A percentile compares a stretch with the other conserved stretches of the same genome.
phyloP scores from a whole-genome alignment of 1,284 basidiomycete species.

The Melampsora larici-populina region DNA sequence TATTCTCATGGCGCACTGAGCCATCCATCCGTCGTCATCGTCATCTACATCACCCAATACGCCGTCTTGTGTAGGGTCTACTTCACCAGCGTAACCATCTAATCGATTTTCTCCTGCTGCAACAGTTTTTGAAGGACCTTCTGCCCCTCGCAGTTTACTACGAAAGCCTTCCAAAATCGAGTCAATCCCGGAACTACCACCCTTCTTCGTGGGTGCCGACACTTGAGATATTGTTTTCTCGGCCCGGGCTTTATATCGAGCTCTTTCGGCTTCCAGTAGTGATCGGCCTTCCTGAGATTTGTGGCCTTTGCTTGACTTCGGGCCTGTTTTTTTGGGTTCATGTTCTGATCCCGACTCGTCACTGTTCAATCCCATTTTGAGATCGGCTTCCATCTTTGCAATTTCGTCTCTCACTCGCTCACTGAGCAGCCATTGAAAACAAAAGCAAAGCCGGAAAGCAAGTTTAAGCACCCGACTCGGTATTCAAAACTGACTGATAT shows the following conservation, averaged over 20 bases:
- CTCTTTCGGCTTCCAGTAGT: conserved; percentile 32
- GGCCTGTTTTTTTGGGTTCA: conserved; percentile 8
- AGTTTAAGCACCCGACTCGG: conserved; percentile 47
- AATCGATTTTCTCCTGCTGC: conserved; percentile 4
- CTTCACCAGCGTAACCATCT: conserved; percentile 40
- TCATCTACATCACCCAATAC: conserved; percentile 41
- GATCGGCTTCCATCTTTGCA: conserved; percentile 78
- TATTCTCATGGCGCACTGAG: conserved; percentile 10
- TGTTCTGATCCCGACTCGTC: conserved; percentile 22
- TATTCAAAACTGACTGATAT: conserved; percentile 61
- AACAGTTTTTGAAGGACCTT: conserved; percentile 3
- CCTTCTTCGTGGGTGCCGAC: neutral
- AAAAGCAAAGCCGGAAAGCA: neutral
- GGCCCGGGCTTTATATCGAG: conserved; percentile 10
- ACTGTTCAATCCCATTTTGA: conserved; percentile 60
- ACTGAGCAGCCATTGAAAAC: conserved; percentile 55
- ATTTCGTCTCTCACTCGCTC: conserved; percentile 71
- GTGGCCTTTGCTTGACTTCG: conserved; percentile 29
- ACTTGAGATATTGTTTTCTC: neutral
- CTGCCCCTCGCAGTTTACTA: conserved; percentile 24
- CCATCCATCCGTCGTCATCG: conserved; percentile 41
- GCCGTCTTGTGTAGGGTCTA: conserved; percentile 29
- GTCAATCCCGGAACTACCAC: conserved; percentile 2
- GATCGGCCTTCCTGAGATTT: conserved; percentile 19
- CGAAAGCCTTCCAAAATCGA: conserved; percentile 37